Conservation (phyloP, 2,329 filamentous ascomycete genomes). For the Aspergillus fumigatiaffinis region DNA sequence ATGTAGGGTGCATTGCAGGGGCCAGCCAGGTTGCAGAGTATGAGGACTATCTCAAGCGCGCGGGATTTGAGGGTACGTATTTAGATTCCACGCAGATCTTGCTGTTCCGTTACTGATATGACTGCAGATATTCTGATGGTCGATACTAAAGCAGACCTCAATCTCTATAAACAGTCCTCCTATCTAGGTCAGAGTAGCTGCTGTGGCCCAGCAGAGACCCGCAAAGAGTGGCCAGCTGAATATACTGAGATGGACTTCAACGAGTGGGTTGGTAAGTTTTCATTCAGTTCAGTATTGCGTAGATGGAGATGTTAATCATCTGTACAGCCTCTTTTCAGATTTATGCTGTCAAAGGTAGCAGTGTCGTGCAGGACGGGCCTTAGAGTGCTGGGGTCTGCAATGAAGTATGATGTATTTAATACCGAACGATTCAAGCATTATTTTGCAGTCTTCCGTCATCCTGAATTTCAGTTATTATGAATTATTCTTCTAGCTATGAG, state of each 20-base stretch:
- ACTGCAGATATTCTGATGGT: slow-evolving; percentile 42
- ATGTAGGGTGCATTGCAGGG: slow-evolving; percentile 59
- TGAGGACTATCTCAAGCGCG: slow-evolving; percentile 47
- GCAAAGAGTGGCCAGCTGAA: not conserved
- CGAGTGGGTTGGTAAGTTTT: slow-evolving; percentile 48
- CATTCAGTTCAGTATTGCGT: too few species aligned
- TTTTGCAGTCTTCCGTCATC: too few species aligned
- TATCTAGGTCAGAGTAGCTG: not conserved
- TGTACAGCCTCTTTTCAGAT: slow-evolving; percentile 47
- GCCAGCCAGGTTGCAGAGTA: slow-evolving; percentile 53
- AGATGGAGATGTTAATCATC: not conserved
- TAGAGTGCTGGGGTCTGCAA: too few species aligned
- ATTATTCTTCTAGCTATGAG: not conserved
- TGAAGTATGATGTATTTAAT: too few species aligned
- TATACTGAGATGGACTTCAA: slow-evolving; percentile 27
- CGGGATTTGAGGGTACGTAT: slow-evolving; percentile 48
- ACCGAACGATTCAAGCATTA: too few species aligned
- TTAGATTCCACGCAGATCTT: slow-evolving; percentile 3
- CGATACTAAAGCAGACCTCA: slow-evolving; percentile 46
- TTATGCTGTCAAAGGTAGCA: slow-evolving; percentile 44
- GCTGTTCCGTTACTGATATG: not conserved
- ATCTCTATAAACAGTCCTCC: slow-evolving; percentile 38
- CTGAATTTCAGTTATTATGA: not conserved
- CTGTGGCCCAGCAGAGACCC: slow-evolving; percentile 12
- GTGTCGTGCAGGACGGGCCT: too few species aligned